Evolutionary conservation across 805 yeast genomes (phyloP), one percentile per base, ranked within the genome.

Genomic region (Ogataea degrootiae): DNA sequence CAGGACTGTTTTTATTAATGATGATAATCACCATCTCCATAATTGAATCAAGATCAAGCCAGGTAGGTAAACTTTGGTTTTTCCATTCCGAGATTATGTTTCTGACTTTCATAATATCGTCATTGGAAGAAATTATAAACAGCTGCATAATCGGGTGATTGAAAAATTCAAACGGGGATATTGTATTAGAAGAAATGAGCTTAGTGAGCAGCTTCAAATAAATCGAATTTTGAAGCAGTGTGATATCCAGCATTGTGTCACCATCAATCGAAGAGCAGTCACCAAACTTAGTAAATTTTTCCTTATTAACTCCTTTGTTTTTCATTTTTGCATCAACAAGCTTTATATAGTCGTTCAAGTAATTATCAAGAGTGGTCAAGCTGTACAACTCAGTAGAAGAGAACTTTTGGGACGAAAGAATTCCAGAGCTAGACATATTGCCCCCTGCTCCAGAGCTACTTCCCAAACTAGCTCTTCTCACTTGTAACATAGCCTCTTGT

Each of bases 141-240:
- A 92, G 61, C 38, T 90, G 85, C 2, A 87, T 76, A 2, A 89
- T 77, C 0, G 97, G 97, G 61, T 91, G 97, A 54, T 86, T 83
- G 63, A 90, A 82, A 5, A 89, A 83, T 63, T 92, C 97, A 61
- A 87, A 88, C 2, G 92, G 82, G 2, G 87, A 80, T 8, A 87
- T 66, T 7, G 75, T 74, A 14, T 79, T 74, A 12, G 85, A 73
- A 4, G 88, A 74, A 7, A 85, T 69, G 38, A 85, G 59, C 53
- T 80, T 76, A 31, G 82, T 73, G 54, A 85, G 73, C 52, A 81
- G 73, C 44, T 75, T 77, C 51, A 79, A 67, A 60, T 83, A 87
- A 9, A 83, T 66, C 4, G 79, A 71, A 45, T 71, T 71, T 44
- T 71, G 72, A 37, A 77, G 42, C 19, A 57, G 17, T 14, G 46